Evolutionary conservation across 1,284 basidiomycete genomes (phyloP).

Genomic region (Sporisorium exsertum): DNA sequence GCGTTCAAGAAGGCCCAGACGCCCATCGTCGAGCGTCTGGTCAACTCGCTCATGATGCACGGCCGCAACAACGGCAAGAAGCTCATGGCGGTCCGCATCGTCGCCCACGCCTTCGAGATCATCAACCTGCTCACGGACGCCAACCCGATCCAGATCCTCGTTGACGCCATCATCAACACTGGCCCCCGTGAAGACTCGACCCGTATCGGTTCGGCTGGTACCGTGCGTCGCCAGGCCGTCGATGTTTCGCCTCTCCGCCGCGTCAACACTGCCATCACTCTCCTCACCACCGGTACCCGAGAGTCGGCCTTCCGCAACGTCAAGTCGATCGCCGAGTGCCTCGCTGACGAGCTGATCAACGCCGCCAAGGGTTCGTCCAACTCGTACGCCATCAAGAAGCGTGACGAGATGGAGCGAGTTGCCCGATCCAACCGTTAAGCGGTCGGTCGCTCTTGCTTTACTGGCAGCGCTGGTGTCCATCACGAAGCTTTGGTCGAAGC

Average conservation of each 20-base stretch:
- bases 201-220: conserved; percentile 99
- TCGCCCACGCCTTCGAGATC: conserved; percentile 99
- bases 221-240: conserved; percentile 99
- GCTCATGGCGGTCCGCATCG: conserved; percentile 98
- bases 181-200: conserved; percentile 99
- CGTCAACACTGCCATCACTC: conserved; percentile 96
- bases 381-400: conserved; percentile 98
- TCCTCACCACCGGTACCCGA: conserved; percentile 96
- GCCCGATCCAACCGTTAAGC: conserved; percentile 98
- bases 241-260: conserved; percentile 98
- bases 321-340: conserved; percentile 94
- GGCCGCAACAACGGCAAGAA: conserved; percentile 99
- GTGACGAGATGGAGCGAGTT: conserved; percentile 97
- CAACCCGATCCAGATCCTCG: conserved; percentile 98
- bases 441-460: conserved; percentile 7
- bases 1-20: conserved; percentile 99
- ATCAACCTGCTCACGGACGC: conserved; percentile 99
- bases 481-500: conserved; percentile 28
- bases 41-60: conserved; percentile 98
- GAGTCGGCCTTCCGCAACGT: conserved; percentile 99
- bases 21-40: conserved; percentile 99
- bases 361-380: conserved; percentile 99
- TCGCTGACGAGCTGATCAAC: conserved; percentile 99
- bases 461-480: conserved; percentile 31
- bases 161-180: conserved; percentile 99